These are phyloP conservation scores for Zanthoxylum bungeanum DNA, from an alignment of 345 rosid species.

Conservation along the genomic window DNA sequence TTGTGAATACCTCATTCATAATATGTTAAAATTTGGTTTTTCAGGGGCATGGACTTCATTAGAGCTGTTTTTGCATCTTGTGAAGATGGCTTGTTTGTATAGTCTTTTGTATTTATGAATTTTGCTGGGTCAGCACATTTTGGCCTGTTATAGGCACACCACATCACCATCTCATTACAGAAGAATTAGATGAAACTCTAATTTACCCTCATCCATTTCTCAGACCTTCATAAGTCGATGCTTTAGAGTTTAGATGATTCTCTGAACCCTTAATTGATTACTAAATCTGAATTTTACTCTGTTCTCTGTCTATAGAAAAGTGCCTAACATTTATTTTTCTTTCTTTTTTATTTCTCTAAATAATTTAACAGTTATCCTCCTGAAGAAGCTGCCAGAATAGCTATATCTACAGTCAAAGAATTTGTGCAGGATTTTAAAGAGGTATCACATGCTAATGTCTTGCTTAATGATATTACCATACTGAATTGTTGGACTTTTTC, in stretches of 20 bases:
- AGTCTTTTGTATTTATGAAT: not conserved
- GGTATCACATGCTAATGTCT: constrained; percentile 35
- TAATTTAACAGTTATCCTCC: constrained; percentile 57
- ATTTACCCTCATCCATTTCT: not conserved
- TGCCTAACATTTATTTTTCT: not conserved
- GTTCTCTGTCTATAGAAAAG: not conserved
- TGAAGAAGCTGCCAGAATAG: constrained; percentile 78
- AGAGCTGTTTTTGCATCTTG: not conserved
- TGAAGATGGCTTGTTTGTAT: not conserved
- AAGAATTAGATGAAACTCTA: not conserved
- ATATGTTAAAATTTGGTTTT: not conserved
- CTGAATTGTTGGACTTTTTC: not conserved
- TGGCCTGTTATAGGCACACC: not conserved
- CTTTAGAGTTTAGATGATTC: not conserved
- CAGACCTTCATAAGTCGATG: not conserved
- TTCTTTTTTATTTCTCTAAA: not conserved
- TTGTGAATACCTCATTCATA: not conserved
- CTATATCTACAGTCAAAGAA: constrained; percentile 71
- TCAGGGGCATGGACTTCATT: not conserved
- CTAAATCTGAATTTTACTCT: not conserved
- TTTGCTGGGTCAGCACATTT: not conserved
- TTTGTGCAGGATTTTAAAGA: constrained; percentile 65
- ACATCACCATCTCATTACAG: not conserved
- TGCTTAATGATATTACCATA: not conserved
- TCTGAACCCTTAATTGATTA: not conserved